Evolutionary conservation across 2,329 filamentous ascomycete genomes (phyloP).

Genomic region (Aureobasidium zeae): DNA sequence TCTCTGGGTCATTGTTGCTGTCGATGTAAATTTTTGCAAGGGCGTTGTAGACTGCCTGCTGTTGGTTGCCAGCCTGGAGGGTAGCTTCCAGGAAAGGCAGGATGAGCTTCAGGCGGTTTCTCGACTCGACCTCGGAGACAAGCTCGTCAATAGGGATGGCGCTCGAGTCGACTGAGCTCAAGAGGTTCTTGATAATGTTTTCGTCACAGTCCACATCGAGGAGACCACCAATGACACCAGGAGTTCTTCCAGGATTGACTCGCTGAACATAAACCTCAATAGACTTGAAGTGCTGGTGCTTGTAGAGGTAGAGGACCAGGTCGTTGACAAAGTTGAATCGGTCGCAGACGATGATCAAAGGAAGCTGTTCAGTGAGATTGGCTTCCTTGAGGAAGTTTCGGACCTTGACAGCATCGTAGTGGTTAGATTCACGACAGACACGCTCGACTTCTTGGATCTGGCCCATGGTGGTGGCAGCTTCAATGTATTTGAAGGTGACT

Average conservation of each 20-base stretch:
- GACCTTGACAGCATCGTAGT: slow-evolving; percentile 84
- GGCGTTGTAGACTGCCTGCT: slow-evolving; percentile 94
- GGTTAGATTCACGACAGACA: slow-evolving; percentile 81
- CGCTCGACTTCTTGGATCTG: slow-evolving; percentile 95
- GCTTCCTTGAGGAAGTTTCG: slow-evolving; percentile 99
- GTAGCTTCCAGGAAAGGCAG: slow-evolving; percentile 93
- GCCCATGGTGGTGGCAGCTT: slow-evolving; percentile 86
- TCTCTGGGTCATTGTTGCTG: slow-evolving; percentile 94
- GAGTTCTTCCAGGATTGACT: slow-evolving; percentile 84
- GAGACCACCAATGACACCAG: slow-evolving; percentile 84
- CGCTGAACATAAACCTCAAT: slow-evolving; percentile 98
- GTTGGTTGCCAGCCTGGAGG: slow-evolving; percentile 79
- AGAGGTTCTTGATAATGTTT: slow-evolving; percentile 84
- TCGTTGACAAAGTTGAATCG: slow-evolving; percentile 99
- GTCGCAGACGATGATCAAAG: slow-evolving; percentile 96
- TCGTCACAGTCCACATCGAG: slow-evolving; percentile 97
- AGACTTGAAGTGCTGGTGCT: slow-evolving; percentile 98
- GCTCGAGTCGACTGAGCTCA: slow-evolving; percentile 72
- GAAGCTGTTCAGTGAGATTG: slow-evolving; percentile 80
- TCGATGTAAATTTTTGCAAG: slow-evolving; percentile 99
- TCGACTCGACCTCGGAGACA: slow-evolving; percentile 85
- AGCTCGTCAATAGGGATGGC: slow-evolving; percentile 91
- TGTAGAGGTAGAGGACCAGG: slow-evolving; percentile 90
- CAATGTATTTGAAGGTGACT: slow-evolving; percentile 98
- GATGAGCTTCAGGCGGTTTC: slow-evolving; percentile 90